A percentile compares a stretch with the other conserved stretches of the same genome.
Evolutionary conservation across 2,329 filamentous ascomycete genomes (phyloP).

Genomic region (Ophiobolus disseminans): DNA sequence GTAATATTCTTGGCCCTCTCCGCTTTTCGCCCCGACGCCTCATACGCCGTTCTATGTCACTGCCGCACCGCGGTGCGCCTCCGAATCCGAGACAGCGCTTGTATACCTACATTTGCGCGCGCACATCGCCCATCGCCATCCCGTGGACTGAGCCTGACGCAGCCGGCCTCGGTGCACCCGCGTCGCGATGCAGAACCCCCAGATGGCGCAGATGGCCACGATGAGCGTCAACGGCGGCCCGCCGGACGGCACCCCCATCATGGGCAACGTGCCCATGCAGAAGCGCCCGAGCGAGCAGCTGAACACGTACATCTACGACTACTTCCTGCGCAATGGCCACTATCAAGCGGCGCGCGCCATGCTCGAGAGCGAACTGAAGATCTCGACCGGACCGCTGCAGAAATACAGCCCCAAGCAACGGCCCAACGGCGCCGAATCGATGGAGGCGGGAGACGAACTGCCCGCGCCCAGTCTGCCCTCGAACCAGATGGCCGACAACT

Average conservation of each 20-base stretch:
- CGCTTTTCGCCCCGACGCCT: too few relatives aligned
- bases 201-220: conserved; percentile 69
- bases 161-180: conserved; percentile 14
- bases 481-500: conserved; percentile 69
- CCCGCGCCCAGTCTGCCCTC: conserved; percentile 74
- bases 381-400: conserved; percentile 64
- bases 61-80: conserved; percentile 36
- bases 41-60: conserved; percentile 42
- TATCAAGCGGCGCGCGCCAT: conserved; percentile 78
- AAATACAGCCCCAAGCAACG: conserved; percentile 71
- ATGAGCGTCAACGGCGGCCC: conserved; percentile 69
- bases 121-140: conserved; percentile 16
- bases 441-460: conserved; percentile 88
- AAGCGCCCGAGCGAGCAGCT: conserved; percentile 62
- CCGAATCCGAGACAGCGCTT: conserved; percentile 23
- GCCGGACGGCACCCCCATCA: conserved; percentile 70
- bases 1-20: too few relatives aligned
- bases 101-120: conserved; percentile 19
- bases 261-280: conserved; percentile 61
- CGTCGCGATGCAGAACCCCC: conserved; percentile 53
- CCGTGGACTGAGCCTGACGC: conserved; percentile 28
- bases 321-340: conserved; percentile 86
- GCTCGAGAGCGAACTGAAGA: conserved; percentile 59
- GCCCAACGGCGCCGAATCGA: conserved; percentile 71
- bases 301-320: conserved; percentile 91